These are phyloP conservation scores for Diaporthe ampelina DNA, from an alignment of 2,329 filamentous ascomycete species.

Conservation along the genomic window DNA sequence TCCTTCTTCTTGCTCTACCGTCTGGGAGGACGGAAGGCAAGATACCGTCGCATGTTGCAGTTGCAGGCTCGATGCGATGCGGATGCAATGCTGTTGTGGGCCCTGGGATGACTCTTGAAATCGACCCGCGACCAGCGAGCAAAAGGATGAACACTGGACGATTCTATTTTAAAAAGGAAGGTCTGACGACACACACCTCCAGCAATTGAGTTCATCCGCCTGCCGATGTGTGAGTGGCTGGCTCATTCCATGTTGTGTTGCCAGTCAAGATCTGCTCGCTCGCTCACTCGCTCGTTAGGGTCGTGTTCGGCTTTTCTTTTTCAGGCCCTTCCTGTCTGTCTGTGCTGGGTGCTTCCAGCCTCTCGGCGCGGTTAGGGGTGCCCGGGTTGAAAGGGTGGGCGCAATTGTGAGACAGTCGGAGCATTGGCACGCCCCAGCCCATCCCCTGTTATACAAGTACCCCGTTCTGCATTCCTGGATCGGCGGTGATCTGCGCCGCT, in stretches of 20 bases:
- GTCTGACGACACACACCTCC: too few species aligned
- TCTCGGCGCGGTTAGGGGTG: constrained; percentile 17
- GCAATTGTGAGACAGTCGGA: constrained; percentile 36
- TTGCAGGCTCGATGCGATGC: neutral
- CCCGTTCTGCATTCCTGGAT: constrained; percentile 3
- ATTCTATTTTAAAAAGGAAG: constrained; percentile 13
- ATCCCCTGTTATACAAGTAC: constrained; percentile 38
- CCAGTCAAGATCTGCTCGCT: too few species aligned
- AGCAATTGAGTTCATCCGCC: constrained; percentile 23
- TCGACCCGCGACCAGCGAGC: constrained; percentile 24
- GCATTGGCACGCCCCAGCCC: constrained; percentile 32
- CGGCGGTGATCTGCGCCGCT: constrained; percentile 18
- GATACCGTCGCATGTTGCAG: constrained; percentile 28
- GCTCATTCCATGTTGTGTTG: neutral
- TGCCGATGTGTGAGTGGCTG: neutral
- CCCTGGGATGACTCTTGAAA: constrained; percentile 16
- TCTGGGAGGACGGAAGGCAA: neutral
- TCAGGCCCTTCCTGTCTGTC: too few species aligned
- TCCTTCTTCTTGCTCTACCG: neutral
- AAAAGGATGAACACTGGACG: constrained; percentile 21
- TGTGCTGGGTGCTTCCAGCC: neutral
- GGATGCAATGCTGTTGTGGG: constrained; percentile 4
- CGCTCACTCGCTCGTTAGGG: too few species aligned
- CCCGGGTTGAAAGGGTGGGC: constrained; percentile 8
- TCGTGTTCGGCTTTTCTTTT: neutral